Percentiles rank a stretch among this genome's conserved stretches.
Evolutionary conservation across 2,329 filamentous ascomycete genomes (phyloP).

Genomic region (Fusarium virguliforme): DNA sequence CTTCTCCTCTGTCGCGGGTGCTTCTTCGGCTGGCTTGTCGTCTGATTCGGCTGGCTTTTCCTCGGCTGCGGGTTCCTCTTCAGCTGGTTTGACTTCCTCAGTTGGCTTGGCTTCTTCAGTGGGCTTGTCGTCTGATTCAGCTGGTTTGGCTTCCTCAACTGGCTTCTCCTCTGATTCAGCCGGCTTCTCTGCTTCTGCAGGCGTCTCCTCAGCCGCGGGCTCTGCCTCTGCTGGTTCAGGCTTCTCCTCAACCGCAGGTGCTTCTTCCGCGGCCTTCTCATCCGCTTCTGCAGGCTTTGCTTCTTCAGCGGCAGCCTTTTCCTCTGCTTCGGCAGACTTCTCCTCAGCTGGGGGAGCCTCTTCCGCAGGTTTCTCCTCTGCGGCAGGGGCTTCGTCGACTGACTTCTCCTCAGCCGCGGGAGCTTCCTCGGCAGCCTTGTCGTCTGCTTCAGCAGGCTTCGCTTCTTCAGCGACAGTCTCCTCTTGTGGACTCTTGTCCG

Average conservation of each 20-base stretch:
- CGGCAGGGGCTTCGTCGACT: neutral
- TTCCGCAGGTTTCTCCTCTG: constrained; percentile 1
- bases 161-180: constrained; percentile 2
- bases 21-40: neutral
- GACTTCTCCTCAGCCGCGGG: constrained; percentile 27
- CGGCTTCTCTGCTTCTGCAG: constrained; percentile 22
- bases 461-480: neutral
- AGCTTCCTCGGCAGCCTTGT: constrained; percentile 26
- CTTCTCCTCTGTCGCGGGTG: neutral
- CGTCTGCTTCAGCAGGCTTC: constrained; percentile 9
- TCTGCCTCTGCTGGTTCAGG: constrained; percentile 5
- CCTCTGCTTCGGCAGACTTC: constrained; percentile 6
- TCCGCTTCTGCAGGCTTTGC: neutral
- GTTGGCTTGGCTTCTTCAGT: neutral
- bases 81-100: constrained; percentile 15
- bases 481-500: constrained; percentile 6
- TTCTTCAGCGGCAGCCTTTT: neutral
- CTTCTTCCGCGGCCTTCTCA: neutral
- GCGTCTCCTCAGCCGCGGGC: constrained; percentile 13
- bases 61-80: neutral
- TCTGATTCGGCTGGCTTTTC: neutral
- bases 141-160: neutral
- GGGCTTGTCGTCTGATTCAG: neutral
- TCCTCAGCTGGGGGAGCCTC: neutral
- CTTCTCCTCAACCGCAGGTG: neutral